Base-by-base conservation (phyloP, 1,284 basidiomycete genomes). In the Somion occarium region DNA sequence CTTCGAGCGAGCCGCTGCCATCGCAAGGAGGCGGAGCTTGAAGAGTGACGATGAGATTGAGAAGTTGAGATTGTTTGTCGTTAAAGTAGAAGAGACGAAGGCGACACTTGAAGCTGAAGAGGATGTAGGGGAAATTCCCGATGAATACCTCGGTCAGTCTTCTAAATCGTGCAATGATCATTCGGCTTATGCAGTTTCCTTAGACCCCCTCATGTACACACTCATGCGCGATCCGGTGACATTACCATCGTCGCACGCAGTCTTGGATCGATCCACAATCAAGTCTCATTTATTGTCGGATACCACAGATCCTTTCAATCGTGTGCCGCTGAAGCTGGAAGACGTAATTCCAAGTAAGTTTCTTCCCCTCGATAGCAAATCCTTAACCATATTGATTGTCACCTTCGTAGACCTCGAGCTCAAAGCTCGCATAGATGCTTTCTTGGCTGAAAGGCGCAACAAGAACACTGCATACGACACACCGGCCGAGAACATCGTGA, bases 171-270 rank as follows among this genome's bases (percentile, higher is more conserved):
- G 7, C 15, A 7, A 5, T 63, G 39, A 57, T 50, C 44, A 38
- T 50, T 48, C 38, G 26, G 34, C 46, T 48, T 41, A 38, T 51
- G 20, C 27, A 12, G 11, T n/a, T 25, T 18, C 18, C 52, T 3
- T 59, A 96, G 93, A 97, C 68, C 92, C 93, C 1, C 73, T 98
- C 56, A 94, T 97, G 86, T 90, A 82, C 58, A 93, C 92, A 1
- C 64, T 99, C 52, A 99, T 99, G 97, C 87, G 85, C 53, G 93
- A 99, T 66, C 97, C 97, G 1, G 96, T 99, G 53, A 82, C 84
- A 39, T 70, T 99, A 45, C 97, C 97, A 0, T 85, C 89, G 0
- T 98, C 94, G 1, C 80, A 77, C 50, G 75, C 84, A 0, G 79
- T 91, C 24, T 69, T 99, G 44, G 97, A 99, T 67, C 82, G 91